A percentile compares a stretch with the other conserved stretches of the same genome.
Evolutionary conservation across 371 early-diverging fungal species (phyloP).

Genomic region (Thermomucor indicae-seudaticae): DNA sequence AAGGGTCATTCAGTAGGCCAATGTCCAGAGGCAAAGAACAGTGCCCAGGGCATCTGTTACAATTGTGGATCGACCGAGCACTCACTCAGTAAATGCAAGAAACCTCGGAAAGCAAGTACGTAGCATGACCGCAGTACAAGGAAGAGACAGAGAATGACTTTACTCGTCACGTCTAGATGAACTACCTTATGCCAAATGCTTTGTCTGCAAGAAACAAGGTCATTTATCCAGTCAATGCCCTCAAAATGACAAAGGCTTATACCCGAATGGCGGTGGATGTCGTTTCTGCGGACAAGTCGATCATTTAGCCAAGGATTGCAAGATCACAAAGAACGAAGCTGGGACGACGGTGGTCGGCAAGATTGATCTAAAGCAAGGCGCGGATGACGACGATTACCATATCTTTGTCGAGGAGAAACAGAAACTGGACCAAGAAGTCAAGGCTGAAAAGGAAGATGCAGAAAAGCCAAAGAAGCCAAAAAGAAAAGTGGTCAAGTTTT

Average conservation of each 20-base stretch:
- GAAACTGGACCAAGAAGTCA: constrained; percentile 36
- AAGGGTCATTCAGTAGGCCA: constrained; percentile 79
- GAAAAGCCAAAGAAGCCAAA: constrained; percentile 24
- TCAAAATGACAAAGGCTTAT: constrained; percentile 84
- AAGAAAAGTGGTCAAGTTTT: constrained; percentile 37
- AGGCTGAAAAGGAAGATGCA: constrained; percentile 28
- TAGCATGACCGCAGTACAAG: neutral
- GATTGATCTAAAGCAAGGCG: constrained; percentile 69
- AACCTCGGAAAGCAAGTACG: constrained; percentile 55
- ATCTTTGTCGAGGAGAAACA: constrained; percentile 60
- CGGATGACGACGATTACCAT: constrained; percentile 80
- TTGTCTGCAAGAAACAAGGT: constrained; percentile 80
- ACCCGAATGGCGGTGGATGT: constrained; percentile 91
- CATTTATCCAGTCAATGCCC: constrained; percentile 82
- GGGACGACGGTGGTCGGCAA: constrained; percentile 64
- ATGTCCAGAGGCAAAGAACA: constrained; percentile 62
- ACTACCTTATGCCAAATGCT: constrained; percentile 77
- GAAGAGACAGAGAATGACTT: neutral
- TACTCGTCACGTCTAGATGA: constrained; percentile 17
- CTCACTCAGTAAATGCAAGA: constrained; percentile 69
- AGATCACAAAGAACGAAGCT: constrained; percentile 56
- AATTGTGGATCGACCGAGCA: constrained; percentile 86
- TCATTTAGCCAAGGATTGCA: constrained; percentile 87
- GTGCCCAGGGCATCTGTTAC: constrained; percentile 71
- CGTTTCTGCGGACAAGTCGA: constrained; percentile 80